Evolutionary conservation across 1,284 basidiomycete genomes (phyloP).

Genomic region (Ustilago xerochloae): DNA sequence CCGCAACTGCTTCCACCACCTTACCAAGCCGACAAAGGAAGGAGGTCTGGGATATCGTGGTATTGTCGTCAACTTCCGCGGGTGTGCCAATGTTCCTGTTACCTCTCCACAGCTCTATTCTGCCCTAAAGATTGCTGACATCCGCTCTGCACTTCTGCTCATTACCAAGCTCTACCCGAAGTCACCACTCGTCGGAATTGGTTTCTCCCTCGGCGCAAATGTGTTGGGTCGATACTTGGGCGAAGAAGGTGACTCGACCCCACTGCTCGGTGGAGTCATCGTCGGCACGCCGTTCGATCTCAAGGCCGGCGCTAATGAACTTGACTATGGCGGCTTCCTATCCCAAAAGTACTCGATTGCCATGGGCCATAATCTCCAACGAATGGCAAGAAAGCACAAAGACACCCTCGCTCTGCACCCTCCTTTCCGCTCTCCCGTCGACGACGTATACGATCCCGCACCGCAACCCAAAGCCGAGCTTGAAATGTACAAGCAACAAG

Average conservation of each 20-base stretch:
- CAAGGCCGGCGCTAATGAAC: slow-evolving; percentile 69
- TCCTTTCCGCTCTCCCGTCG: slow-evolving; percentile 48
- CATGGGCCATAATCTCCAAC: slow-evolving; percentile 81
- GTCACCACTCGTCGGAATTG: slow-evolving; percentile 85
- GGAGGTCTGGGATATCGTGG: slow-evolving; percentile 74
- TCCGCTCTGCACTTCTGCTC: slow-evolving; percentile 82
- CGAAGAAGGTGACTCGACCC: slow-evolving; percentile 81
- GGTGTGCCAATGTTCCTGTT: slow-evolving; percentile 88
- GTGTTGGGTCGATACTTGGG: slow-evolving; percentile 91
- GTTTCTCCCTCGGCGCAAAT: slow-evolving; percentile 93
- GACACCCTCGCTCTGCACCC: slow-evolving; percentile 57
- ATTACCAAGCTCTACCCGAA: slow-evolving; percentile 80
- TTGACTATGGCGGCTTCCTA: slow-evolving; percentile 73
- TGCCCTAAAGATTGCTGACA: slow-evolving; percentile 81
- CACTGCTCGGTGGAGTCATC: slow-evolving; percentile 77
- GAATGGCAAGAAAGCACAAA: slow-evolving; percentile 49
- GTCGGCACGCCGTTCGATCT: slow-evolving; percentile 87
- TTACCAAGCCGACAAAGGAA: slow-evolving; percentile 52
- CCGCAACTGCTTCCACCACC: slow-evolving; percentile 55
- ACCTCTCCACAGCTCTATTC: slow-evolving; percentile 81
- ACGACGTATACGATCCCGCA: slow-evolving; percentile 46
- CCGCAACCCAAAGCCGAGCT: slow-evolving; percentile 42
- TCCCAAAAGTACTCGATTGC: slow-evolving; percentile 82
- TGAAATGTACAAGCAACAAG: slow-evolving; percentile 42
- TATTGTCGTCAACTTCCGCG: slow-evolving; percentile 74